A percentile compares a stretch with the other conserved stretches of the same genome.
phyloP scores from a whole-genome alignment of 371 early-diverging fungal species.

The Mortierella sp. region DNA sequence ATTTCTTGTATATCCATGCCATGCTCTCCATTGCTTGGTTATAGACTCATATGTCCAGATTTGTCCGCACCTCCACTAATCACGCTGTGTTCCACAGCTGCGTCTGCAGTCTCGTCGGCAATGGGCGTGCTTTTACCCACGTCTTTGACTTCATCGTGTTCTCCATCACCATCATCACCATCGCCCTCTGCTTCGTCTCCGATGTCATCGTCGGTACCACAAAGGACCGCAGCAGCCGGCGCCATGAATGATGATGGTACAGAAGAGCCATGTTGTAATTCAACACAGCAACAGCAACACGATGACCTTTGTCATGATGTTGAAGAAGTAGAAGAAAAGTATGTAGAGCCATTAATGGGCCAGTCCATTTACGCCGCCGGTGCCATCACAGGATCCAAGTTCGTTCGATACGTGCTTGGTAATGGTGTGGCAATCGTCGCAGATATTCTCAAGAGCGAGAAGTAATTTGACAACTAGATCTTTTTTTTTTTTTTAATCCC shows the following conservation, averaged over 20 bases:
- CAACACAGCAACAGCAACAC: not conserved
- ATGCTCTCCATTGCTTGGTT: slow-evolving; percentile 42
- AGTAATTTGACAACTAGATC: not conserved
- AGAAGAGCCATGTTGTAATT: not conserved
- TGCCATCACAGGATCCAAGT: slow-evolving; percentile 54
- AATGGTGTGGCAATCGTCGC: slow-evolving; percentile 52
- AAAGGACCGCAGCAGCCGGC: not conserved
- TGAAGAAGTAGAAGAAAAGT: slow-evolving; percentile 1
- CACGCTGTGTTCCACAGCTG: slow-evolving; percentile 29
- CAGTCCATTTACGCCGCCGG: slow-evolving; percentile 57
- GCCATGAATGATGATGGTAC: not conserved
- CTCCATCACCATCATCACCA: slow-evolving; percentile 5
- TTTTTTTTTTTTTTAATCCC: not conserved
- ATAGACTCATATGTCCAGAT: slow-evolving; percentile 16
- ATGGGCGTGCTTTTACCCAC: slow-evolving; percentile 9
- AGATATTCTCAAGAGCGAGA: slow-evolving; percentile 41
- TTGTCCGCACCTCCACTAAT: slow-evolving; percentile 25
- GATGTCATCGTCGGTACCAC: slow-evolving; percentile 11
- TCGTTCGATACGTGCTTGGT: slow-evolving; percentile 56
- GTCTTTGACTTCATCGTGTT: not conserved
- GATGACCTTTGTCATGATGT: not conserved
- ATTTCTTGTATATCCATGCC: slow-evolving; percentile 54
- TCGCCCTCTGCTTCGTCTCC: slow-evolving; percentile 14
- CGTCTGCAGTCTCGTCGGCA: slow-evolving; percentile 12
- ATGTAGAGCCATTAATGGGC: slow-evolving; percentile 28